Evolutionary conservation across 257 asterid species (phyloP).

Genomic region (Catharanthus roseus): DNA sequence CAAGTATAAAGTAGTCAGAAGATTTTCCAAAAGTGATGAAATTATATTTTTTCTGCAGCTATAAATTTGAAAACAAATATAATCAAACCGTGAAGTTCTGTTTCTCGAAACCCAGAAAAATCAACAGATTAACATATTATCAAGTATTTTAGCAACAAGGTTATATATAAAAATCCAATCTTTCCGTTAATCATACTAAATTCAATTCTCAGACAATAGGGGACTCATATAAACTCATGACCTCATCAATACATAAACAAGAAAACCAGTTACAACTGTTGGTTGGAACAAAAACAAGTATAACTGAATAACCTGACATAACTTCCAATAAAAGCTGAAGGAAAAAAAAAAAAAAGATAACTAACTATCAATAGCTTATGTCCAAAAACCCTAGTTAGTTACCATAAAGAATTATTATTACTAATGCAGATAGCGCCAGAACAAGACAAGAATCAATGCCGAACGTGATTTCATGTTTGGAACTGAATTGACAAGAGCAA

Average conservation of each 20-base stretch:
- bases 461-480: too few species aligned
- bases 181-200: not conserved
- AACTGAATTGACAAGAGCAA: too few species aligned
- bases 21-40: not conserved
- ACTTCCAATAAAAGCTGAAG: too few species aligned
- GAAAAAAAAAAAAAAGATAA: not conserved
- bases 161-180: not conserved
- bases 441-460: not conserved
- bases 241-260: not conserved
- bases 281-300: not conserved
- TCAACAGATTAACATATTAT: too few species aligned
- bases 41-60: not conserved
- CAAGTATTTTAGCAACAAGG: too few species aligned
- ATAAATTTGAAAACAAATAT: not conserved
- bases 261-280: too few species aligned
- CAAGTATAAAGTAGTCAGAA: not conserved
- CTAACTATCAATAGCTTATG: not conserved
- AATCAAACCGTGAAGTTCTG: not conserved
- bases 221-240: too few species aligned
- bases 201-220: not conserved
- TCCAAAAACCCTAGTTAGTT: conserved; percentile 3
- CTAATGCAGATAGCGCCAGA: not conserved
- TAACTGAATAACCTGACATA: not conserved
- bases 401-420: not conserved
- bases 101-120: too few species aligned